Percentiles rank a stretch among this genome's conserved stretches.
These are phyloP conservation scores for Cyphellophora attinorum DNA, from an alignment of 2,329 filamentous ascomycete genomes.

Conservation along the genomic window DNA sequence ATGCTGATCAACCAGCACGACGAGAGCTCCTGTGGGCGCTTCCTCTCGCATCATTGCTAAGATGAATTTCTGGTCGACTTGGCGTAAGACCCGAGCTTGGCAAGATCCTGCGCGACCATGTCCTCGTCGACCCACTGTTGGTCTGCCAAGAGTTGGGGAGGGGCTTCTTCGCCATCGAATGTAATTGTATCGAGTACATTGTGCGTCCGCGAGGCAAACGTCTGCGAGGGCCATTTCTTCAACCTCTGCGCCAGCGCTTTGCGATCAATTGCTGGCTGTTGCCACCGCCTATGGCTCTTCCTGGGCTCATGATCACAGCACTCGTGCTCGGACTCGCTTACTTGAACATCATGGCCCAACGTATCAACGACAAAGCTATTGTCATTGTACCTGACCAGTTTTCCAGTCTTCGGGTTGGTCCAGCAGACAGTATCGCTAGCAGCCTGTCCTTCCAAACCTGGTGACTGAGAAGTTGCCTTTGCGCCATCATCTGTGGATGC, in stretches of 20 bases:
- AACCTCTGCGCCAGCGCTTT: neutral
- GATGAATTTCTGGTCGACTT: conserved; percentile 88
- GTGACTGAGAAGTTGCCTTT: too few relatives aligned
- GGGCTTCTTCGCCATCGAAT: neutral
- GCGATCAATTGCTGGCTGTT: neutral
- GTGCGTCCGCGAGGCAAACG: neutral
- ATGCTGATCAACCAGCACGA: conserved; percentile 85
- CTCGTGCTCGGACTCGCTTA: too few relatives aligned
- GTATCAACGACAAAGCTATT: conserved; percentile 26
- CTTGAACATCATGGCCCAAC: too few relatives aligned
- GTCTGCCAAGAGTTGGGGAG: neutral
- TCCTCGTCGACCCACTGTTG: neutral
- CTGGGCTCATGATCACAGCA: too few relatives aligned
- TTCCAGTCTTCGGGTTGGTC: conserved; percentile 50
- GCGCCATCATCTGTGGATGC: too few relatives aligned
- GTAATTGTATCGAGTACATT: too few relatives aligned
- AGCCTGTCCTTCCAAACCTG: too few relatives aligned
- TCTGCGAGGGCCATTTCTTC: neutral
- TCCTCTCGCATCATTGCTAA: conserved; percentile 47
- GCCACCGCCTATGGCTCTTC: too few relatives aligned
- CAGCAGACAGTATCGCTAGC: conserved; percentile 29
- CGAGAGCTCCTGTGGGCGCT: conserved; percentile 22
- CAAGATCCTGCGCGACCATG: too few relatives aligned
- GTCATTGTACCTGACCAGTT: conserved; percentile 23
- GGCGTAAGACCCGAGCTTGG: conserved; percentile 63